Percentiles rank a stretch among this genome's conserved stretches.
Conservation (phyloP, 352 stramenopile genomes). For the Aphanomyces euteiches region DNA sequence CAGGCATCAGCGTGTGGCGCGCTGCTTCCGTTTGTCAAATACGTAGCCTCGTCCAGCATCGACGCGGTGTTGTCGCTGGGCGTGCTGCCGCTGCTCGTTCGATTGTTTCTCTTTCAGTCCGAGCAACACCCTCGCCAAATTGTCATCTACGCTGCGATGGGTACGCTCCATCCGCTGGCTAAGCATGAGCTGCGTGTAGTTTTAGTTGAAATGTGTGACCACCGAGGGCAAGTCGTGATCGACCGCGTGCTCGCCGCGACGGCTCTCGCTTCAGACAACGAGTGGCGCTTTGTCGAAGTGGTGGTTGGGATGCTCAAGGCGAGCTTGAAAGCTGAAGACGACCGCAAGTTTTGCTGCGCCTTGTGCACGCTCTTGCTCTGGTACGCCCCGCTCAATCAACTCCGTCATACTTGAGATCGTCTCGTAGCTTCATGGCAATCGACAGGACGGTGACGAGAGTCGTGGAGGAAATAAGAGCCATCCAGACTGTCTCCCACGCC, state of each 20-base stretch:
- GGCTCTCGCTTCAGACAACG: background rate
- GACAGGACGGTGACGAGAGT: constrained; percentile 23
- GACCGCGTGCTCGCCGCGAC: background rate
- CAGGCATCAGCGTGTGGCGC: constrained; percentile 18
- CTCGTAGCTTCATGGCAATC: constrained; percentile 23
- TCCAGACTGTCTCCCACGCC: constrained; percentile 20
- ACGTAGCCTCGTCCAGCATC: background rate
- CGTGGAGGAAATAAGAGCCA: constrained; percentile 2
- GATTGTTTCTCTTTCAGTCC: constrained; percentile 8
- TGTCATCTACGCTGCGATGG: constrained; percentile 10
- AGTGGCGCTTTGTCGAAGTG: constrained; percentile 15
- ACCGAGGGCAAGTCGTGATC: constrained; percentile 5
- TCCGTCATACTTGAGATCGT: background rate
- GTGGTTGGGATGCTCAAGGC: background rate
- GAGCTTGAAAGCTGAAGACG: background rate
- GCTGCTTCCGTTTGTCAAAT: constrained; percentile 17
- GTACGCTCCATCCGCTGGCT: background rate
- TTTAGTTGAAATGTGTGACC: constrained; percentile 11
- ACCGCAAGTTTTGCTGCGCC: background rate
- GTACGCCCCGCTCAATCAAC: background rate
- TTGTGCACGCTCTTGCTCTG: constrained; percentile 12
- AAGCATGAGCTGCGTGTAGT: constrained; percentile 3
- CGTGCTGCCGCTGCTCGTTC: constrained; percentile 23
- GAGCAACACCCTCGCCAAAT: constrained; percentile 18
- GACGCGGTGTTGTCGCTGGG: constrained; percentile 1